Evolutionary conservation across 139 green algal genomes (phyloP).

Genomic region (Gonium pectorale): DNA sequence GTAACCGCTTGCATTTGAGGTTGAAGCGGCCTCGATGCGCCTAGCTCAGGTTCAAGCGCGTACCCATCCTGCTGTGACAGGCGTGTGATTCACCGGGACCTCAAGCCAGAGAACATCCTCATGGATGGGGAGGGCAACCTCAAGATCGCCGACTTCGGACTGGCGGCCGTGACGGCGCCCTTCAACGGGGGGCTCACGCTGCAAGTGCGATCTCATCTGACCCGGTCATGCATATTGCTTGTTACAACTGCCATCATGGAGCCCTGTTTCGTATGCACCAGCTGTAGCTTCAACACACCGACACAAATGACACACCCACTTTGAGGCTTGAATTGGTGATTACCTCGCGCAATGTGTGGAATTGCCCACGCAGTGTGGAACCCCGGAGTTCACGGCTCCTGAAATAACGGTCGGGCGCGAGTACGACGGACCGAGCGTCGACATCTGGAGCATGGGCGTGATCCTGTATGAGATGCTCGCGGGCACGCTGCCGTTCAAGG

Average conservation of each 20-base stretch:
- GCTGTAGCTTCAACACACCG: no score
- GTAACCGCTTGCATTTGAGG: no score
- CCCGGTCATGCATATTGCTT: no score
- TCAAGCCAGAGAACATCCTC: slow-evolving; percentile 89
- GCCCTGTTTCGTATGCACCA: no score
- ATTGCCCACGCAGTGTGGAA: slow-evolving; percentile 58
- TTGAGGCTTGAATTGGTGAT: no score
- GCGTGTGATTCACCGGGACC: slow-evolving; percentile 78
- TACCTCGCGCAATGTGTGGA: not conserved
- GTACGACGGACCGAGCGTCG: slow-evolving; percentile 60
- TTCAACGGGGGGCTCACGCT: slow-evolving; percentile 58
- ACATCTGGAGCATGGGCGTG: slow-evolving; percentile 74
- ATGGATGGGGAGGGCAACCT: slow-evolving; percentile 71
- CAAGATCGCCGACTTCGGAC: slow-evolving; percentile 83
- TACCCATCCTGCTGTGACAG: slow-evolving; percentile 38
- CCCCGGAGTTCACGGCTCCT: slow-evolving; percentile 76
- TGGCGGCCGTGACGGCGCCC: slow-evolving; percentile 73
- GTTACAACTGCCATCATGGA: no score
- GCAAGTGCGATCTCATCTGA: no score
- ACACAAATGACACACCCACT: no score
- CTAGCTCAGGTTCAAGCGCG: no score
- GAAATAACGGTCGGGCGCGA: slow-evolving; percentile 70
- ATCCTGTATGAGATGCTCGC: slow-evolving; percentile 75
- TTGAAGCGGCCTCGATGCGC: no score
- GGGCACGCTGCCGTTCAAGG: slow-evolving; percentile 69